Percentiles rank a stretch among this genome's conserved stretches.
phyloP scores from a whole-genome alignment of 495 filamentous ascomycete genomes.

The Podospora appendiculata region DNA sequence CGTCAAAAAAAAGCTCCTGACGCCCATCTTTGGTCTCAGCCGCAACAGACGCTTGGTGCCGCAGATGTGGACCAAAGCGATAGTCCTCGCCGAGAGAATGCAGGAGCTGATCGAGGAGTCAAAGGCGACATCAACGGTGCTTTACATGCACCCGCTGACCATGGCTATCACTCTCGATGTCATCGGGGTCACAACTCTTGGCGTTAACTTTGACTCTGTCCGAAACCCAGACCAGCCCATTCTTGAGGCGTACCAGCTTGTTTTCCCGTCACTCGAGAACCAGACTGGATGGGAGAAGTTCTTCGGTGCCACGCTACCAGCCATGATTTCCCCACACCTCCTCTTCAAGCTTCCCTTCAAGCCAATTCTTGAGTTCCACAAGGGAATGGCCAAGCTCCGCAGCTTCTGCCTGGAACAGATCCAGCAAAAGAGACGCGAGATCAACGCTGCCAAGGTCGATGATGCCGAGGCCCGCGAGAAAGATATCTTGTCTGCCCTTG shows the following conservation, averaged over 20 bases:
- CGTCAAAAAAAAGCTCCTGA: conserved; percentile 1
- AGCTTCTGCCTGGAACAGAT: background rate
- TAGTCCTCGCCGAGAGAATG: background rate
- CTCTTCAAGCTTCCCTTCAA: background rate
- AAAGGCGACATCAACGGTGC: background rate
- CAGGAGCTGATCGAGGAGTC: background rate
- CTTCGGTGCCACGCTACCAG: background rate
- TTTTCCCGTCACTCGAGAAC: background rate
- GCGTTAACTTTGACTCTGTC: background rate
- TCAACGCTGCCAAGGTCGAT: conserved; percentile 1
- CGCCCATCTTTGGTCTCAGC: background rate
- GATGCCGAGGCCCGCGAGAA: background rate
- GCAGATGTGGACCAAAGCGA: background rate
- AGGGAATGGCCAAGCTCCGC: background rate
- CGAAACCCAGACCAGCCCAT: background rate
- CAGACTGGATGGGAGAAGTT: background rate
- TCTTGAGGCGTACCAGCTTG: background rate
- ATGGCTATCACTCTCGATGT: background rate
- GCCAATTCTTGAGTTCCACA: background rate
- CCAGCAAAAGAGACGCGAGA: background rate
- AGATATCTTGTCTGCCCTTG: background rate
- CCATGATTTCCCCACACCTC: background rate
- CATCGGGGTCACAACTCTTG: background rate
- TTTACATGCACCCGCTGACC: background rate
- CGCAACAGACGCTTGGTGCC: background rate